Evolutionary conservation across 139 green algal genomes (phyloP), one percentile per base, ranked within the genome.

Genomic region (Volvox africanus): DNA sequence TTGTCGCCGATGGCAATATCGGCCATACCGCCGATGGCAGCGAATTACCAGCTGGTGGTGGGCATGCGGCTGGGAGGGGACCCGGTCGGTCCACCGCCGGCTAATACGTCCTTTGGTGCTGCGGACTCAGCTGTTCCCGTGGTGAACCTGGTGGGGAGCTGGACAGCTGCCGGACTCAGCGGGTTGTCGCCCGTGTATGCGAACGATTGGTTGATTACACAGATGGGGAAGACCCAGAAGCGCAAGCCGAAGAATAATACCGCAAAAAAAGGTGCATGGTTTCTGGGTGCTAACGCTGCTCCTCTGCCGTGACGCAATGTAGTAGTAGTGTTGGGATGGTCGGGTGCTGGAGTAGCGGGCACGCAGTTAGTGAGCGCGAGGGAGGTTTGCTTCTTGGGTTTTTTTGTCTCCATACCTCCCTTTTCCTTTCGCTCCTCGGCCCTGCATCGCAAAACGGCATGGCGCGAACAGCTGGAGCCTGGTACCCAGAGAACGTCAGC

Each of bases 71-170:
- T 88, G 65, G 83, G 32, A 19, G 30, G 55, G 32, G 76, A 20
- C 32, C 1, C 76, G 1, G 33, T 18, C 76, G 33, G 3, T 36
- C 12, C 21, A 24, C 16, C 65, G 65, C 21, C 21, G 2, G 65
- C 2, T 9, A 9, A 28, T 28, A 30, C 21, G 65, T 24, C 12
- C 65, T 24, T 5, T 73, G 65, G 65, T 28, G 21, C 24, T 24
- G 65, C 65, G 21, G 11, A 24, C 21, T 73, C 21, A 9, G 24
- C 21, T 28, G 65, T 6, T 12, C 78, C 50, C 14, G 44, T 83
- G n/a, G 86, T 90, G 3, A 90, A 90, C 86, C 20, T 90, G 2
- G 86, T 75, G 2, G 86, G 86, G 1, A 75, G 24, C 17, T 89
- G 85, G 80, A 30, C 50, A 1, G 50, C 50, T 1, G 80, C 61